A percentile compares a stretch with the other conserved stretches of the same genome.
Conservation (phyloP, 2,329 filamentous ascomycete species). For the Penicillium aurantiogriseum region DNA sequence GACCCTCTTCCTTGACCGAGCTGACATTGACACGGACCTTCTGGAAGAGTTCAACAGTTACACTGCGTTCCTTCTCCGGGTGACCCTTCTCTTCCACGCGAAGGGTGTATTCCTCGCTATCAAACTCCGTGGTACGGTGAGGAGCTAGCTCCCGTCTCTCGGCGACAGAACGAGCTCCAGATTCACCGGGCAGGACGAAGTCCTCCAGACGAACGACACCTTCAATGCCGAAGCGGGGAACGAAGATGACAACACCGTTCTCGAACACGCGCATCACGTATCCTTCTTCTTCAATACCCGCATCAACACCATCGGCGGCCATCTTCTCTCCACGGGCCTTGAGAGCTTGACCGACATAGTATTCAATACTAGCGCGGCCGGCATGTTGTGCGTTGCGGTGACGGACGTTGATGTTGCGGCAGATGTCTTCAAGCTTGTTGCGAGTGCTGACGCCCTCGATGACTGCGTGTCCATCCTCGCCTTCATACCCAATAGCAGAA, state of each 20-base stretch:
- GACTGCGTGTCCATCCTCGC: slow-evolving; percentile 58
- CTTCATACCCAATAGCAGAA: slow-evolving; percentile 85
- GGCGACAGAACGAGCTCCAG: slow-evolving; percentile 30
- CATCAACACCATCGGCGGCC: slow-evolving; percentile 34
- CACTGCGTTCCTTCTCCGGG: slow-evolving; percentile 33
- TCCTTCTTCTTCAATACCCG: slow-evolving; percentile 73
- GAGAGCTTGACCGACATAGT: slow-evolving; percentile 95
- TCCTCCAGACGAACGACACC: slow-evolving; percentile 83
- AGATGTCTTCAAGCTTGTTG: slow-evolving; percentile 84
- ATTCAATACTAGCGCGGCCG: slow-evolving; percentile 89
- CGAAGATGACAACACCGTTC: slow-evolving; percentile 95
- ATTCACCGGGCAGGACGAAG: slow-evolving; percentile 66
- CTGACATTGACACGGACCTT: slow-evolving; percentile 86
- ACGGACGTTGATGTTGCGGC: slow-evolving; percentile 96
- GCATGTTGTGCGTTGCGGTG: slow-evolving; percentile 97
- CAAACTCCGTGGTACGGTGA: slow-evolving; percentile 72
- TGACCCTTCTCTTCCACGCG: slow-evolving; percentile 55
- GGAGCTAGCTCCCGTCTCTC: slow-evolving; percentile 36
- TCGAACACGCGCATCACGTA: slow-evolving; percentile 97
- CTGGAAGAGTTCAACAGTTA: slow-evolving; percentile 79
- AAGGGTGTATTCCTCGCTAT: slow-evolving; percentile 81
- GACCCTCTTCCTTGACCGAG: slow-evolving; percentile 81
- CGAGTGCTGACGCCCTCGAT: slow-evolving; percentile 78
- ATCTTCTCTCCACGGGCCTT: slow-evolving; percentile 63
- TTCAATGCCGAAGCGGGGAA: slow-evolving; percentile 94